Percentiles rank a stretch among this genome's conserved stretches.
Conservation (phyloP, 2,329 filamentous ascomycete genomes). For the Pseudogymnoascus sp. region DNA sequence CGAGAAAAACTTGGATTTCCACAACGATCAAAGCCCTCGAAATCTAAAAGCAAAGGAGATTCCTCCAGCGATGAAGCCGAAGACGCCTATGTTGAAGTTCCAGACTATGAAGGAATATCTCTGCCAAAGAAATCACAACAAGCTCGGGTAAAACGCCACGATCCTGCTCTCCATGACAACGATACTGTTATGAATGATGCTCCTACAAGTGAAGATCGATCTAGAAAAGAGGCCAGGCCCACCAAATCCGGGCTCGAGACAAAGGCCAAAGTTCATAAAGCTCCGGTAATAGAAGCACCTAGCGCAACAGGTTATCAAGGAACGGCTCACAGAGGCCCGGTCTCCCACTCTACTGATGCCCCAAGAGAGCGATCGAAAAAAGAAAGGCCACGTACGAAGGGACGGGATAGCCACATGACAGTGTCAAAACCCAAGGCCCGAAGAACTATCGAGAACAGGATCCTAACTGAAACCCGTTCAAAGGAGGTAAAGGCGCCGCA, state of each 20-base stretch:
- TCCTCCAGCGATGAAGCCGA: constrained; percentile 24
- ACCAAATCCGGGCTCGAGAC: not conserved
- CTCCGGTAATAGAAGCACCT: constrained; percentile 9
- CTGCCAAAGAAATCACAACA: constrained; percentile 12
- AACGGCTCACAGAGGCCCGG: constrained; percentile 16
- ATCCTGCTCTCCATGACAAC: not conserved
- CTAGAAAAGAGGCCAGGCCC: not conserved
- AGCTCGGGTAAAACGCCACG: not conserved
- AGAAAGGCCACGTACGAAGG: not conserved
- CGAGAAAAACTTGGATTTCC: not conserved
- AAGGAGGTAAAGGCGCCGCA: not conserved
- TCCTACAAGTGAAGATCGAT: not conserved
- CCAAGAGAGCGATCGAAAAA: not conserved
- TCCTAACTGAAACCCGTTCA: not conserved
- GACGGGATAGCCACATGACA: not conserved
- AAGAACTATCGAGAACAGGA: not conserved
- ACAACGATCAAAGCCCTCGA: constrained; percentile 4
- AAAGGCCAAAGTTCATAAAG: not conserved
- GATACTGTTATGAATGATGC: not conserved
- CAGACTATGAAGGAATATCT: constrained; percentile 12
- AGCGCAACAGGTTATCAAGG: constrained; percentile 22
- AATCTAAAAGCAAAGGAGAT: constrained; percentile 15
- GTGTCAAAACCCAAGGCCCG: not conserved
- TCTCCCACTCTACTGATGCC: not conserved
- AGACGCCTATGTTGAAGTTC: constrained; percentile 10